Evolutionary conservation across 805 yeast genomes (phyloP).

Genomic region (Yamadazyma phyllophila): DNA sequence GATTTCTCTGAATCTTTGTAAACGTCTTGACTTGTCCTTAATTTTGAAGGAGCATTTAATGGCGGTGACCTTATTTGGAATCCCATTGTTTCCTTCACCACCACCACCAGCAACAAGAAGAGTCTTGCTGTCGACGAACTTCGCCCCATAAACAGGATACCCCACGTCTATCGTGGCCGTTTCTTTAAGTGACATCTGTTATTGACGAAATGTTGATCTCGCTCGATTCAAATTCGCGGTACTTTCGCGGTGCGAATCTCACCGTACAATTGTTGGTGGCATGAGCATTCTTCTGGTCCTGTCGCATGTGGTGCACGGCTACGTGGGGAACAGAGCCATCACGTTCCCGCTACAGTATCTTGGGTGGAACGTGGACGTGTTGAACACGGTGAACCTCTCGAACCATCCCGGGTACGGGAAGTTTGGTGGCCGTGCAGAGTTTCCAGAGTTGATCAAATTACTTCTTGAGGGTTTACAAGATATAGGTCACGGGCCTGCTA

Average conservation of each 20-base stretch:
- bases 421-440: slow-evolving; percentile 46
- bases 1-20: slow-evolving; percentile 64
- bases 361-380: slow-evolving; percentile 69
- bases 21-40: slow-evolving; percentile 34
- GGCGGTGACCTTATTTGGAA: slow-evolving; percentile 78
- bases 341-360: slow-evolving; percentile 61
- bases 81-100: slow-evolving; percentile 89
- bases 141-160: slow-evolving; percentile 80
- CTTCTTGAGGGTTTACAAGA: slow-evolving; percentile 35
- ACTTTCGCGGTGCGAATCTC: too few relatives aligned
- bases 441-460: slow-evolving; percentile 27
- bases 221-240: background rate
- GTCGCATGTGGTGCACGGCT: slow-evolving; percentile 73
- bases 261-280: background rate
- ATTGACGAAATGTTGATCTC: background rate
- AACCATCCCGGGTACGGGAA: slow-evolving; percentile 72
- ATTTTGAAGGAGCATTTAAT: slow-evolving; percentile 55
- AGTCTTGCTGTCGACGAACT: slow-evolving; percentile 58
- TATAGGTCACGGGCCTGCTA: slow-evolving; percentile 25
- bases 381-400: slow-evolving; percentile 64
- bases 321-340: slow-evolving; percentile 68
- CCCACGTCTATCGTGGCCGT: slow-evolving; percentile 46
- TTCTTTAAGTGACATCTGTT: slow-evolving; percentile 30
- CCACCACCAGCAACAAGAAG: slow-evolving; percentile 90
- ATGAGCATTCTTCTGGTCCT: slow-evolving; percentile 48